Percentiles rank a stretch among this genome's conserved stretches.
These are phyloP conservation scores for Metschnikowia bowlesiae DNA, from an alignment of 805 yeast species.

Conservation along the genomic window DNA sequence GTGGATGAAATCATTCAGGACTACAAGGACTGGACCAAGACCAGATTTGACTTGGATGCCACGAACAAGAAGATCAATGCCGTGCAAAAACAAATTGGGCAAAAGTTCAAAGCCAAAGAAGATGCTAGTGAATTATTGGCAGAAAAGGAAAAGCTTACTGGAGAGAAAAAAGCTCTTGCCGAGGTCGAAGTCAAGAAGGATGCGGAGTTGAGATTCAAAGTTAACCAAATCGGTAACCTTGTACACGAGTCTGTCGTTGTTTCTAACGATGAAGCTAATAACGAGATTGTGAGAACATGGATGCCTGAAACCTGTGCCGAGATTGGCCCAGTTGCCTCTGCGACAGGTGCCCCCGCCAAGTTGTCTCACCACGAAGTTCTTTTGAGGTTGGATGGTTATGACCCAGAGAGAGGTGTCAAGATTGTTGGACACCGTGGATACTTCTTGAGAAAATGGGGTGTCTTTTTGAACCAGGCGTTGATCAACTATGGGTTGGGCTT, in stretches of 20 bases:
- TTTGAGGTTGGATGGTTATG: slow-evolving; percentile 93
- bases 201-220: slow-evolving; percentile 66
- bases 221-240: slow-evolving; percentile 86
- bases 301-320: slow-evolving; percentile 64
- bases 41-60: slow-evolving; percentile 79
- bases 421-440: slow-evolving; percentile 98
- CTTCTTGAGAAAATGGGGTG: slow-evolving; percentile 92
- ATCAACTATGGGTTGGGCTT: slow-evolving; percentile 92
- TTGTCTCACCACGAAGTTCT: slow-evolving; percentile 95
- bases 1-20: slow-evolving; percentile 93
- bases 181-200: slow-evolving; percentile 79
- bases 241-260: slow-evolving; percentile 90
- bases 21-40: slow-evolving; percentile 88
- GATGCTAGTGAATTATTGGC: slow-evolving; percentile 82
- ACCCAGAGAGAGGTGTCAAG: slow-evolving; percentile 97
- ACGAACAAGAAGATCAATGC: slow-evolving; percentile 83
- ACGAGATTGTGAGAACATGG: slow-evolving; percentile 85
- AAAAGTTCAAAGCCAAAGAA: slow-evolving; percentile 89
- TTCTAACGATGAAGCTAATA: slow-evolving; percentile 85
- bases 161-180: slow-evolving; percentile 62
- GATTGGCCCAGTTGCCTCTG: slow-evolving; percentile 65
- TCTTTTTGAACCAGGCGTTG: slow-evolving; percentile 94
- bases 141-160: slow-evolving; percentile 71
- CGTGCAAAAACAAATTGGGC: slow-evolving; percentile 89
- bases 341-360: slow-evolving; percentile 68